Conservation (phyloP, 768 basidiomycete genomes). For the Kockovaella imperatae region DNA sequence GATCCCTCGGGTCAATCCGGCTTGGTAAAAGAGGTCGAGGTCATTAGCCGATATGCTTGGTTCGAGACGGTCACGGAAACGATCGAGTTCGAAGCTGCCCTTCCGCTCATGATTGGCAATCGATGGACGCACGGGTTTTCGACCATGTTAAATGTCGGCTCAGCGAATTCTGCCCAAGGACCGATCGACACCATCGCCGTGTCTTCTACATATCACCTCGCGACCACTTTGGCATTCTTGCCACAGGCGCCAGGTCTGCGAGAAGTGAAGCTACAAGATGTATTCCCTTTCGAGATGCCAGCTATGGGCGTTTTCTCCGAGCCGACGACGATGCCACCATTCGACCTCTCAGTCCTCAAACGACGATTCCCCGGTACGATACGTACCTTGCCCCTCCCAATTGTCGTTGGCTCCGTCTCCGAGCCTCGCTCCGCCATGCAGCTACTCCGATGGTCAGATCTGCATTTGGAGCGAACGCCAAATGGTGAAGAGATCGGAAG, state of each 20-base stretch:
- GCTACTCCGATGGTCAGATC: constrained; percentile 23
- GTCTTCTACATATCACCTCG: constrained; percentile 33
- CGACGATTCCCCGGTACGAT: constrained; percentile 20
- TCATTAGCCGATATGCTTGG: constrained; percentile 21
- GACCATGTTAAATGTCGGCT: constrained; percentile 28
- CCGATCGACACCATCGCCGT: constrained; percentile 19
- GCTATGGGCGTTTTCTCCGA: constrained; percentile 8
- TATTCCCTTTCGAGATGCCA: constrained; percentile 1
- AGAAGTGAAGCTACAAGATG: not conserved
- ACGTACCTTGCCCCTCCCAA: constrained; percentile 23
- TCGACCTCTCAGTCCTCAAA: constrained; percentile 16
- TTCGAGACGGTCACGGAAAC: constrained; percentile 6
- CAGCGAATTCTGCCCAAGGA: not conserved
- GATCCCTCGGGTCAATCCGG: constrained; percentile 20
- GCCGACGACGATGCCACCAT: not conserved
- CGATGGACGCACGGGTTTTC: constrained; percentile 33
- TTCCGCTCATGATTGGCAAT: constrained; percentile 18
- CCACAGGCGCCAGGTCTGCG: not conserved
- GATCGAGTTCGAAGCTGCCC: constrained; percentile 13
- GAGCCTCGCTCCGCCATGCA: constrained; percentile 34
- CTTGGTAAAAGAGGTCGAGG: constrained; percentile 26
- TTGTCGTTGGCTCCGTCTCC: constrained; percentile 34
- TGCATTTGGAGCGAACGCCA: constrained; percentile 18
- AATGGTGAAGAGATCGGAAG: constrained; percentile 21
- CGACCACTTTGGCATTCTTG: constrained; percentile 27